A percentile compares a stretch with the other conserved stretches of the same genome.
phyloP scores from a whole-genome alignment of 2,329 filamentous ascomycete genomes.

The Penicillium sp. region DNA sequence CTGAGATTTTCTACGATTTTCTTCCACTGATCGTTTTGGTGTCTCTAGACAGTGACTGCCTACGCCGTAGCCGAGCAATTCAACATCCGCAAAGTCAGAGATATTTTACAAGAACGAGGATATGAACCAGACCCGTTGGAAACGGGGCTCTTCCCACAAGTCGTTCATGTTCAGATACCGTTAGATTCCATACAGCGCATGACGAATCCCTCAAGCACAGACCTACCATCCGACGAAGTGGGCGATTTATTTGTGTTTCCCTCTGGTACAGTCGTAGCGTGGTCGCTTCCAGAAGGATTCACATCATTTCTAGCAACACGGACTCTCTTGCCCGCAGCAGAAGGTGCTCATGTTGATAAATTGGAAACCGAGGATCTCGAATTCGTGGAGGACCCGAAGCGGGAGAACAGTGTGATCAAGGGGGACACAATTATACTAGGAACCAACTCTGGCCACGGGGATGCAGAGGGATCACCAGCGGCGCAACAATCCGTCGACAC shows the following conservation, averaged over 20 bases:
- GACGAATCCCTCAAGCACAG: slow-evolving; percentile 39
- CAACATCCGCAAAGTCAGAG: slow-evolving; percentile 57
- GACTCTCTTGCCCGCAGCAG: slow-evolving; percentile 71
- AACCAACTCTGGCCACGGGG: slow-evolving; percentile 54
- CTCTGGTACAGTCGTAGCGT: slow-evolving; percentile 88
- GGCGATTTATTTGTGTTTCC: slow-evolving; percentile 96
- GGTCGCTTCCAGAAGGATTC: slow-evolving; percentile 77
- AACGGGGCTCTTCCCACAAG: slow-evolving; percentile 63
- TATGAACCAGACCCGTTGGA: slow-evolving; percentile 62
- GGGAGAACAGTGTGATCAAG: slow-evolving; percentile 73
- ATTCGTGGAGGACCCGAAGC: slow-evolving; percentile 70
- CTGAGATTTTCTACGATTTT: not conserved
- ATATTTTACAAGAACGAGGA: slow-evolving; percentile 57
- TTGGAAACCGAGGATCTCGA: slow-evolving; percentile 89
- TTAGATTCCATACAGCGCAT: slow-evolving; percentile 47
- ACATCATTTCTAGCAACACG: slow-evolving; percentile 67
- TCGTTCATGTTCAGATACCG: slow-evolving; percentile 58
- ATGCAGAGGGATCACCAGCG: slow-evolving; percentile 22
- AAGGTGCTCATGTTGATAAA: slow-evolving; percentile 67
- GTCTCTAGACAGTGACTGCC: slow-evolving; percentile 55
- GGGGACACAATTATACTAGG: slow-evolving; percentile 89
- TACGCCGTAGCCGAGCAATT: slow-evolving; percentile 69
- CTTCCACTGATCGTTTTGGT: slow-evolving; percentile 5
- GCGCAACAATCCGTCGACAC: slow-evolving; percentile 50
- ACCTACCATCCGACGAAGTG: slow-evolving; percentile 47